phyloP scores from a whole-genome alignment of 73 alveolate species.

The Tetrahymena borealis region DNA sequence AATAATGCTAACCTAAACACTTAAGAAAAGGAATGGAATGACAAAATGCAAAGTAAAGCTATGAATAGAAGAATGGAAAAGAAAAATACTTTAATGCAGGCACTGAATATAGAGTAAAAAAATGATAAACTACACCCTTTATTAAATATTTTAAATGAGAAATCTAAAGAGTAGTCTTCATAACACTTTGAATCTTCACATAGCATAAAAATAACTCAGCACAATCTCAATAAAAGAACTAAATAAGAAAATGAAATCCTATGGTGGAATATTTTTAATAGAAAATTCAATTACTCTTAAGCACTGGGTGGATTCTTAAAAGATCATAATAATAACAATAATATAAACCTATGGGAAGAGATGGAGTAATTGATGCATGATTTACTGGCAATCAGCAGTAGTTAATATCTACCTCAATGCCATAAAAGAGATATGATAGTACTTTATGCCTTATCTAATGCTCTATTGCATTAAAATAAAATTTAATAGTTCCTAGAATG shows the following conservation, averaged over 20 bases:
- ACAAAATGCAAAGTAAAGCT: too few species aligned
- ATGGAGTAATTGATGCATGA: not conserved
- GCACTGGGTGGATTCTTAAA: not conserved
- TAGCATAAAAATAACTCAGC: too few species aligned
- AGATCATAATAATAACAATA: not conserved
- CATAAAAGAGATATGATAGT: not conserved
- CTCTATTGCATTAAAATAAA: not conserved
- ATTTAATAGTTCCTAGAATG: not conserved
- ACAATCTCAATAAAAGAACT: not conserved
- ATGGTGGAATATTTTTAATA: not conserved
- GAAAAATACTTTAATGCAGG: not conserved
- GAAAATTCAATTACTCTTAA: not conserved
- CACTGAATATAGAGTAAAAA: not conserved
- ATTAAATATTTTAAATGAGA: not conserved
- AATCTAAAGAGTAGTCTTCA: too few species aligned
- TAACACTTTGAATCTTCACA: too few species aligned
- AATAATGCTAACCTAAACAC: too few species aligned
- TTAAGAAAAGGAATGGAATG: too few species aligned
- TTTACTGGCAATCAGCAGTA: not conserved
- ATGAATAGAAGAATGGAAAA: not conserved
- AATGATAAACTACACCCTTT: not conserved
- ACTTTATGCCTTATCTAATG: not conserved
- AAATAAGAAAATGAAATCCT: not conserved
- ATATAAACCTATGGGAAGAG: not conserved
- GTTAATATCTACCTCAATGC: not conserved